Conservation (phyloP, 2,329 filamentous ascomycete genomes). For the Dothistroma septosporum region DNA sequence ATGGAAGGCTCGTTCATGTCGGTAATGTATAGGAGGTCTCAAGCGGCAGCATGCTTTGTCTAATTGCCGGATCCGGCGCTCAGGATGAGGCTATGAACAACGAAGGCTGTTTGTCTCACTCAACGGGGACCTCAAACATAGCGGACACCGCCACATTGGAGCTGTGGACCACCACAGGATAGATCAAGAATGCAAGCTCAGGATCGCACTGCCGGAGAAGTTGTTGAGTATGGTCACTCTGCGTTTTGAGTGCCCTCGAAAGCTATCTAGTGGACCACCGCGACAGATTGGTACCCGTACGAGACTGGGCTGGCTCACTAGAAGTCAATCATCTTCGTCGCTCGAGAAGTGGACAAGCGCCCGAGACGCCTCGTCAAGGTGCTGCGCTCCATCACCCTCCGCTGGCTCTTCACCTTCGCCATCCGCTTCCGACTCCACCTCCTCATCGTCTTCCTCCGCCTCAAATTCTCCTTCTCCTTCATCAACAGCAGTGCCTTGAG, state of each 20-base stretch:
- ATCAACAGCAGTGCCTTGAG: too few species aligned
- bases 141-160: too few species aligned
- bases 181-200: too few species aligned
- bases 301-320: not conserved
- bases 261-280: too few species aligned
- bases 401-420: not conserved
- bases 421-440: not conserved
- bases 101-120: not conserved
- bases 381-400: not conserved
- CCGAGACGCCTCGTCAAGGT: not conserved
- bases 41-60: not conserved
- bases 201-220: too few species aligned
- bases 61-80: not conserved
- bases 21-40: not conserved
- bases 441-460: not conserved
- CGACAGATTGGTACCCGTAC: too few species aligned
- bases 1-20: not conserved
- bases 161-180: too few species aligned
- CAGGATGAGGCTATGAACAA: not conserved
- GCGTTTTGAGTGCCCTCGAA: too few species aligned
- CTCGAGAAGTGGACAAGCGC: not conserved
- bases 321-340: not conserved
- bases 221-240: too few species aligned
- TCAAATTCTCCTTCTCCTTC: not conserved
- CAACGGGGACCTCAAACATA: not conserved